These are phyloP conservation scores for Ceriops decandra DNA, from an alignment of 345 rosid species.

Conservation along the genomic window DNA sequence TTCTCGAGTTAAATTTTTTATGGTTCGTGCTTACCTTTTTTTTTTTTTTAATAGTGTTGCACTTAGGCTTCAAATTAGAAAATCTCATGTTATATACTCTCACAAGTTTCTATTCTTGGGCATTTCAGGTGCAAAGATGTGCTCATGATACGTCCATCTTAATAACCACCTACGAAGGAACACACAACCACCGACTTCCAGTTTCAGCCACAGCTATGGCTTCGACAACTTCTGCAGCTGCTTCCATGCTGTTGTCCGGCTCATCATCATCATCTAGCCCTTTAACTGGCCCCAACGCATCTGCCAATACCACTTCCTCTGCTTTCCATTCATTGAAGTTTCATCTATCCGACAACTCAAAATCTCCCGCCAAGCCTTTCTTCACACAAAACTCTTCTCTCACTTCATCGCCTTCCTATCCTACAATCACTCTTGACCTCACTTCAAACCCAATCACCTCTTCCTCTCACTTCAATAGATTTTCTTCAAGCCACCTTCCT, in stretches of 20 bases:
- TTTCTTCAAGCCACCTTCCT: slow-evolving; percentile 24
- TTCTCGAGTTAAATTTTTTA: too few species aligned
- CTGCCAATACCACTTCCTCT: slow-evolving; percentile 17
- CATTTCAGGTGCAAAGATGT: slow-evolving; percentile 79
- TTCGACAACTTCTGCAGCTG: slow-evolving; percentile 90
- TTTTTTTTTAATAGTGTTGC: too few species aligned
- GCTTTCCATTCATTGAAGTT: slow-evolving; percentile 49
- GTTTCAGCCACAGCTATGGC: slow-evolving; percentile 94
- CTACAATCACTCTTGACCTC: slow-evolving; percentile 85
- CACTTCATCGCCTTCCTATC: slow-evolving; percentile 48
- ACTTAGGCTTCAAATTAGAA: too few species aligned
- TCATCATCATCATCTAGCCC: slow-evolving; percentile 45
- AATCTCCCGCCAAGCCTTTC: slow-evolving; percentile 29
- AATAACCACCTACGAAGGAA: slow-evolving; percentile 90
- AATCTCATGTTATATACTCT: not conserved
- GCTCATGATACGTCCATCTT: slow-evolving; percentile 78
- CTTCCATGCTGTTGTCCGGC: slow-evolving; percentile 72
- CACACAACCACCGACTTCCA: slow-evolving; percentile 89
- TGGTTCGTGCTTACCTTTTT: too few species aligned
- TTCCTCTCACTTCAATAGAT: slow-evolving; percentile 36
- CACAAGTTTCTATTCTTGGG: not conserved
- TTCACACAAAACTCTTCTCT: slow-evolving; percentile 46
- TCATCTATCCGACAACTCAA: slow-evolving; percentile 43
- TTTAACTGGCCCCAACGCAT: slow-evolving; percentile 2
- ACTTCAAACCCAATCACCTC: slow-evolving; percentile 40